Conservation (phyloP, 1,284 basidiomycete species). For the Leccinum fuscescens region DNA sequence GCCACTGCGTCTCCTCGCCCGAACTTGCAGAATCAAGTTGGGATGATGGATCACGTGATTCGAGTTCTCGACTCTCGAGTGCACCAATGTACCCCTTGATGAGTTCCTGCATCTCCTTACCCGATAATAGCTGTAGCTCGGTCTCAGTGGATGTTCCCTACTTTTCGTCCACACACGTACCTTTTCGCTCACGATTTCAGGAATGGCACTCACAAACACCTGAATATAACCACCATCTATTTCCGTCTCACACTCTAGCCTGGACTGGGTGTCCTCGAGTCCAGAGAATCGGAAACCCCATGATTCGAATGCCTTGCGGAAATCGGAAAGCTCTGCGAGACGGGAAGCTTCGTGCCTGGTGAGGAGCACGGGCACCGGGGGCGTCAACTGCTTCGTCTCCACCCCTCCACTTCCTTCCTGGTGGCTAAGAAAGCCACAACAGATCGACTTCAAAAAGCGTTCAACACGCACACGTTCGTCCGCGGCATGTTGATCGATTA, state of each 20-base stretch:
- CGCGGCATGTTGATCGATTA: constrained; percentile 95
- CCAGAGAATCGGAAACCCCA: constrained; percentile 74
- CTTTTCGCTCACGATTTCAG: constrained; percentile 69
- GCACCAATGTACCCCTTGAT: constrained; percentile 63
- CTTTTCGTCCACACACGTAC: constrained; percentile 37
- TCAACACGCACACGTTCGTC: constrained; percentile 92
- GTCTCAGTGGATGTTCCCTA: constrained; percentile 6
- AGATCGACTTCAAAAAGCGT: constrained; percentile 69
- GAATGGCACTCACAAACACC: constrained; percentile 55
- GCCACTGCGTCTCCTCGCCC: constrained; percentile 53
- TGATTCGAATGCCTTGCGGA: constrained; percentile 50
- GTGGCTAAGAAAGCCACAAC: constrained; percentile 57
- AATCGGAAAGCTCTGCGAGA: constrained; percentile 41
- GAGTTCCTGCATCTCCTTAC: constrained; percentile 64
- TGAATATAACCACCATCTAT: constrained; percentile 49
- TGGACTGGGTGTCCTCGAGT: constrained; percentile 27
- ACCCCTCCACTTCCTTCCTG: constrained; percentile 34
- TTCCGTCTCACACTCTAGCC: constrained; percentile 21
- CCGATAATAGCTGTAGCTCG: constrained; percentile 52
- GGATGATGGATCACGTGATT: constrained; percentile 17
- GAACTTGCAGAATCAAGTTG: constrained; percentile 13
- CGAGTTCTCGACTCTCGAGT: constrained; percentile 34
- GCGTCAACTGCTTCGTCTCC: constrained; percentile 43
- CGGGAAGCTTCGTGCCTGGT: constrained; percentile 57
- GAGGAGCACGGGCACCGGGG: constrained; percentile 60